Base-by-base conservation (phyloP, 2,329 filamentous ascomycete genomes). In the Samsoniella hepiali region DNA sequence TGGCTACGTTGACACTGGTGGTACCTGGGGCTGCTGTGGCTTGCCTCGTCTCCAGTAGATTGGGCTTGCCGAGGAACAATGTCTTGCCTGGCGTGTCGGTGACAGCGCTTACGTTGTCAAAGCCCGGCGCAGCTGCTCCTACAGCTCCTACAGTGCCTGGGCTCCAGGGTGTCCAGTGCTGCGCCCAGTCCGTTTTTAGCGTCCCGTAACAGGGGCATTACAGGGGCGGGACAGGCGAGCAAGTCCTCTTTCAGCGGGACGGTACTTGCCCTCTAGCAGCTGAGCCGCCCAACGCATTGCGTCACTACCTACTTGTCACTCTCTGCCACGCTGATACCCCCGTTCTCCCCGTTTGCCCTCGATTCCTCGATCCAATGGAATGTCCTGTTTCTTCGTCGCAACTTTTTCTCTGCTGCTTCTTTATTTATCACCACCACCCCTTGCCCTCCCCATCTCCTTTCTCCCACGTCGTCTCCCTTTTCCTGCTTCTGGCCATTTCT, bases 281-380 rank as follows among this genome's bases (percentile, higher is more conserved):
- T 57, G n/a, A 40, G 38, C 57, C 51, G 17, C 57, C 11, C 15
- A 42, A 29, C 34, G 27, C 8, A 64, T 64, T 57, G 50, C 62
- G 63, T 64, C 57, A 64, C 63, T 64, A 49, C 54, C 63, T 64
- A 49, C 54, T 58, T 63, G 47, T 63, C 54, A 56, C 54, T 63
- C 54, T 63, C 58, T 22, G n/a, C 34, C 47, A 9, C 9, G 17
- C 7, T 3, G 27, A 15, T 53, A 60, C 51, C n/a, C 22, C n/a
- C 59, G 50, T n/a, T 11, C 22, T 15, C 45, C 8, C 57, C n/a
- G 45, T 47, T 47, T 47, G 45, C 45, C 27, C 31, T 32, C 27
- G 32, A 55, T 55, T 56, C 9, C 55, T 49, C 56, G 45, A 51
- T 59, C 36, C 61, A 53, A 63, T 51, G 42, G 53, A 57, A 42